Conservation (phyloP, 2,329 filamentous ascomycete genomes). For the Cytospora mali region DNA sequence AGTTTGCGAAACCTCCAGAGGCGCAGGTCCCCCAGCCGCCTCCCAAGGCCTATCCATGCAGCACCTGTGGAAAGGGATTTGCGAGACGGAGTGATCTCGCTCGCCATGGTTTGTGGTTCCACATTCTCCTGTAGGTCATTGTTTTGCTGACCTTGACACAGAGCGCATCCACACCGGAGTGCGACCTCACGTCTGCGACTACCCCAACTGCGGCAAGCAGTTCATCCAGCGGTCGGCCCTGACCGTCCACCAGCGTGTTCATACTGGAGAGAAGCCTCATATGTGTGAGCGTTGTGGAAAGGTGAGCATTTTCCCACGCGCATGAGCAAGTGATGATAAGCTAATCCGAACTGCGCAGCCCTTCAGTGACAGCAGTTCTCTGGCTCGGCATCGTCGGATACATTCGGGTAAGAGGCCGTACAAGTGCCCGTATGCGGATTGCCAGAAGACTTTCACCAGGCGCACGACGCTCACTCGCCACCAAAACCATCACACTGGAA, state of each 20-base stretch:
- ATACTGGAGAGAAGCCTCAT: constrained; percentile 97
- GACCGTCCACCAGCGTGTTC: constrained; percentile 92
- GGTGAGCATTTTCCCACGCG: constrained; percentile 54
- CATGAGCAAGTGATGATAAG: neutral
- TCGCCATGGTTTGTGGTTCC: constrained; percentile 66
- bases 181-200: constrained; percentile 90
- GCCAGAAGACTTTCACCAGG: constrained; percentile 97
- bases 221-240: constrained; percentile 96
- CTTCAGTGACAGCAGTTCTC: constrained; percentile 93
- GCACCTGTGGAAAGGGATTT: constrained; percentile 88
- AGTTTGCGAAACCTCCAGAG: constrained; percentile 39
- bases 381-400: constrained; percentile 90
- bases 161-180: constrained; percentile 95
- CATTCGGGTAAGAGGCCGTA: constrained; percentile 96
- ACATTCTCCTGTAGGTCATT: neutral
- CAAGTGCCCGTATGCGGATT: constrained; percentile 96
- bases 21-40: constrained; percentile 40
- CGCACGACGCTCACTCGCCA: constrained; percentile 93
- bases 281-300: constrained; percentile 97
- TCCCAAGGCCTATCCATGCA: constrained; percentile 80
- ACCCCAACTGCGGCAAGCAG: constrained; percentile 84
- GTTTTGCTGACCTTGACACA: constrained; percentile 45
- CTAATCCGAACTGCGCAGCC: constrained; percentile 58
- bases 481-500: constrained; percentile 94
- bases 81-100: constrained; percentile 91